Base-by-base conservation (phyloP, 2,329 filamentous ascomycete species). In the Zalaria sp. region DNA sequence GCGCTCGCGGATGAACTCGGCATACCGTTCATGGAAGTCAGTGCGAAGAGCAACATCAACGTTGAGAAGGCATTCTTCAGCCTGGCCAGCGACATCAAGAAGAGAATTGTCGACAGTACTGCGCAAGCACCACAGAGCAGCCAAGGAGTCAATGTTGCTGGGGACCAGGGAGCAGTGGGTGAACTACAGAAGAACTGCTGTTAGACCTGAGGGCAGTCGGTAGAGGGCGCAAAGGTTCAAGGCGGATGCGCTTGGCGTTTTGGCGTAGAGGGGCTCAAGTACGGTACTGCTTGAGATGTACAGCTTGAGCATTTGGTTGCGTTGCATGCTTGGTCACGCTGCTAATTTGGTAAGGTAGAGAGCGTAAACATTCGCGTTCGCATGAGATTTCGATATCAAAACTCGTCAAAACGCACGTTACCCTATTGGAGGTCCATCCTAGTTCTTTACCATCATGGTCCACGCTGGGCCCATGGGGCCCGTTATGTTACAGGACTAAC, bases 1-100 rank as follows among this genome's bases (percentile, higher is more conserved):
- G 81, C 81, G 51, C 77, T 98, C 43, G 91, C 91, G 45, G 83
- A 94, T 66, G 91, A 96, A 66, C 80, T 98, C 46, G 87, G 88
- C 57, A 93, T 98, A 51, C 89, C 91, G 18, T 98, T 98, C 73
- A 83, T 98, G 61, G 91, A 98, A 64, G 91, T 98, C 48, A 93
- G 86, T 11, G 91, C 91, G 50, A 98, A 98, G 75, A 89, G 84
- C 71, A 96, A 96, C 71, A 95, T 94, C 77, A 98, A 98, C 68
- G 93, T 98, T 57, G 91, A 98, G 66, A 88, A 95, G 71, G 91
- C 91, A 11, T 98, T 98, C 63, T 96, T 93, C 71, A 88, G 75
- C 61, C 77, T 98, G 53, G 91, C 91, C 10, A 77, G 83, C 50
- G 89, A 96, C 60, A 96, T 98, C 72, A 98, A 98, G 79, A 94